These are phyloP conservation scores for Cardamine resedifolia DNA, from an alignment of 345 rosid species.

Conservation along the genomic window DNA sequence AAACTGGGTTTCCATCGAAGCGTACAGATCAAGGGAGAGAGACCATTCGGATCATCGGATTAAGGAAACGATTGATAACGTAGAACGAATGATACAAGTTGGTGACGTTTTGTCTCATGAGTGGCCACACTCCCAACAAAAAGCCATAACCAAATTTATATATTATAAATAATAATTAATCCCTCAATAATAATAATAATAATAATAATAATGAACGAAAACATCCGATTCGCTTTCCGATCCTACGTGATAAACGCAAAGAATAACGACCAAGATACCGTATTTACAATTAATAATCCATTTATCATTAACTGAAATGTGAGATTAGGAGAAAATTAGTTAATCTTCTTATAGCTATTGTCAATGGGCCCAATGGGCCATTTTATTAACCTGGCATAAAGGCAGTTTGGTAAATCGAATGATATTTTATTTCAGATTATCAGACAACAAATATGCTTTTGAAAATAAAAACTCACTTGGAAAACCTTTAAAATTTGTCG, in stretches of 20 bases:
- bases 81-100: constrained; percentile 22
- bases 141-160: not conserved
- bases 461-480: not conserved
- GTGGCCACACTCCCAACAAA: constrained; percentile 23
- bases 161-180: not conserved
- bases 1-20: not conserved
- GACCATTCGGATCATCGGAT: not conserved
- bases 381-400: not conserved
- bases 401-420: not conserved
- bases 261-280: not conserved
- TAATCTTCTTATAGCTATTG: not conserved
- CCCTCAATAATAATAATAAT: too few species aligned
- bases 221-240: constrained; percentile 26
- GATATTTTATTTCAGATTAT: not conserved
- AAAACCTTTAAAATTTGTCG: not conserved
- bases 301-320: not conserved
- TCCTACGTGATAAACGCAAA: constrained; percentile 25
- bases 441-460: not conserved
- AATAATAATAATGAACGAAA: not conserved
- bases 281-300: not conserved
- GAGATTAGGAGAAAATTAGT: not conserved
- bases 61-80: constrained; percentile 28
- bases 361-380: too few species aligned
- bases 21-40: constrained; percentile 23
- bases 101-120: constrained; percentile 33